phyloP scores from a whole-genome alignment of 768 basidiomycete genomes.

The Leccinum longicurvipes region DNA sequence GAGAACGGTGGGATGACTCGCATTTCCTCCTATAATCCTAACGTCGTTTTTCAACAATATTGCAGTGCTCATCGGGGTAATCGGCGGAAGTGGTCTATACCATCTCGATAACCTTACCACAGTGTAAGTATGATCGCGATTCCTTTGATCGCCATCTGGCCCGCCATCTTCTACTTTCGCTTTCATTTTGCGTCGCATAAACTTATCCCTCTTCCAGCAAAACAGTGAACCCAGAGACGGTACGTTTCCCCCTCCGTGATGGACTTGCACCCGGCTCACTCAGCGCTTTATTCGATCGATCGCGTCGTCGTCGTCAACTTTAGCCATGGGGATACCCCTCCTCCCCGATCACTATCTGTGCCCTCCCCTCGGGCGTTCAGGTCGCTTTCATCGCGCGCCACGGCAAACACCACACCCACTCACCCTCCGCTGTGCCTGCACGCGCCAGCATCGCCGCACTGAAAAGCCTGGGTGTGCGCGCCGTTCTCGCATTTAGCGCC shows the following conservation, averaged over 20 bases:
- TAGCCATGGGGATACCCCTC: constrained; percentile 96
- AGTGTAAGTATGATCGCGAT: constrained; percentile 74
- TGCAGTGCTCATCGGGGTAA: constrained; percentile 82
- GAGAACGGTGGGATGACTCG: constrained; percentile 12
- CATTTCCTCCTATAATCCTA: background rate
- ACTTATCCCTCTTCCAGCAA: constrained; percentile 42
- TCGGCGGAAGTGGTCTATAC: constrained; percentile 91
- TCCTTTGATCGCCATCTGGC: background rate
- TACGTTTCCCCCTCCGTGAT: constrained; percentile 34
- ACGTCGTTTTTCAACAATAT: background rate
- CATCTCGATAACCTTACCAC: constrained; percentile 88
- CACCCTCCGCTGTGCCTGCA: constrained; percentile 76
- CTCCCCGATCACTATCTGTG: constrained; percentile 87
- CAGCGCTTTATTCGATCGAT: no score
- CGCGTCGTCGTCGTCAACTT: background rate
- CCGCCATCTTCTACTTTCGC: no score
- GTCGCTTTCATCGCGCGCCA: constrained; percentile 94
- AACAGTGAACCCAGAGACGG: constrained; percentile 78
- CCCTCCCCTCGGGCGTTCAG: constrained; percentile 75
- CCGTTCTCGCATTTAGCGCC: constrained; percentile 90
- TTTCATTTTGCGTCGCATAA: no score
- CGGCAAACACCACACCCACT: constrained; percentile 73
- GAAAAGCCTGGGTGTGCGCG: constrained; percentile 86
- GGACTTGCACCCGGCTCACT: background rate
- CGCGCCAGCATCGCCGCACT: constrained; percentile 95